These are phyloP conservation scores for Gonapodya sp. DNA, from an alignment of 192 early-diverging fungal genomes.

Conservation along the genomic window DNA sequence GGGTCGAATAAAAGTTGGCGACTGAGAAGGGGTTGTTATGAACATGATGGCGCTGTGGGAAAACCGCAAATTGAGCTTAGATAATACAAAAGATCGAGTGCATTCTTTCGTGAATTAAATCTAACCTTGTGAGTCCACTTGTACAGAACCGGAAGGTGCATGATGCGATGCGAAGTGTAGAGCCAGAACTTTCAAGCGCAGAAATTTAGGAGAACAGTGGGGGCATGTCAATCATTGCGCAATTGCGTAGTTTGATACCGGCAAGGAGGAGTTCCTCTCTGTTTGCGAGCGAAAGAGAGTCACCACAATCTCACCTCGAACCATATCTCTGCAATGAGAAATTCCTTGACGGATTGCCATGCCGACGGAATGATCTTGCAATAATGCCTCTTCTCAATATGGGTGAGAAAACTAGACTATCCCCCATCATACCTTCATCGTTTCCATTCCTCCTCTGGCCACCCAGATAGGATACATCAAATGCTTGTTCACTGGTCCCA, in stretches of 20 bases:
- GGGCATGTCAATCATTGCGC: too few relatives aligned
- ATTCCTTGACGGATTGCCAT: constrained; percentile 8
- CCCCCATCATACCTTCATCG: neutral
- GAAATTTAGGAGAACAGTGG: too few relatives aligned
- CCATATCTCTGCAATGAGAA: neutral
- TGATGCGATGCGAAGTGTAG: constrained; percentile 6
- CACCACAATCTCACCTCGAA: too few relatives aligned
- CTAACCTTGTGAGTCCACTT: neutral
- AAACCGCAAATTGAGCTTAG: neutral
- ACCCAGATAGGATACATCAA: neutral
- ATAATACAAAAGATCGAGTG: neutral
- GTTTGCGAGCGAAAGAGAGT: too few relatives aligned
- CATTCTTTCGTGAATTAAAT: neutral
- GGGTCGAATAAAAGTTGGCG: constrained; percentile 5
- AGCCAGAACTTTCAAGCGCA: too few relatives aligned
- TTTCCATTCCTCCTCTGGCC: neutral
- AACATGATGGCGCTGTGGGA: neutral
- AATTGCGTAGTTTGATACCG: too few relatives aligned
- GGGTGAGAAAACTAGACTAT: neutral
- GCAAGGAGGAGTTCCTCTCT: too few relatives aligned
- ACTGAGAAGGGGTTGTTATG: constrained; percentile 6
- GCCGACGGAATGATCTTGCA: neutral
- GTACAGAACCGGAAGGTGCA: constrained; percentile 6
- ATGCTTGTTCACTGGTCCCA: constrained; percentile 7
- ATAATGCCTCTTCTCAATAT: neutral